These are phyloP conservation scores for Debaryomycetaceae sp. DNA, from an alignment of 1,139 yeast genomes.

Conservation along the genomic window DNA sequence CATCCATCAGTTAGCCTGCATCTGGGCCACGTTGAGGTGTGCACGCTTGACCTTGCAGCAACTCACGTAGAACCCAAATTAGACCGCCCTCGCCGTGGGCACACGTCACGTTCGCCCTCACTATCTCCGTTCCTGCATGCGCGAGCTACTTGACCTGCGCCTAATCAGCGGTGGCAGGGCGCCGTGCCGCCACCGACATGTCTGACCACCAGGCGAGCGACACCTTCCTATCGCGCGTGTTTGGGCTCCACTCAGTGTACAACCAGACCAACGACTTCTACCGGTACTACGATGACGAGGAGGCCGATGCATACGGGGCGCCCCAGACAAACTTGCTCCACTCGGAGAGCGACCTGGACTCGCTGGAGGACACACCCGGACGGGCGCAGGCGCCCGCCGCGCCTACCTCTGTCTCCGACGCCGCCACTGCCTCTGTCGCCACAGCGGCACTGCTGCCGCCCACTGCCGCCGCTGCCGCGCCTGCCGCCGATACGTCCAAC, in stretches of 20 bases:
- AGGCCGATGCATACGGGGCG: slow-evolving; percentile 8
- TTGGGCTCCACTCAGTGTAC: slow-evolving; percentile 50
- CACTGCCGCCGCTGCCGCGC: slow-evolving; percentile 1
- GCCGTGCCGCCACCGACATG: too few relatives aligned
- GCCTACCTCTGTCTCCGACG: slow-evolving; percentile 4
- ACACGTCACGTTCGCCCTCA: too few relatives aligned
- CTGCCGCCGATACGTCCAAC: not conserved
- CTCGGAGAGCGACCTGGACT: slow-evolving; percentile 9
- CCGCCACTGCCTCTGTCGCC: slow-evolving; percentile 6
- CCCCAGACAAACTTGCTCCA: slow-evolving; percentile 8
- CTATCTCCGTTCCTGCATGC: too few relatives aligned
- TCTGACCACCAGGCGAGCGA: slow-evolving; percentile 22
- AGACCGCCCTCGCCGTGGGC: too few relatives aligned
- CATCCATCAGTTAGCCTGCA: too few relatives aligned
- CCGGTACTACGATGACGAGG: slow-evolving; percentile 27
- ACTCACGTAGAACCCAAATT: too few relatives aligned
- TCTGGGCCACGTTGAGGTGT: too few relatives aligned
- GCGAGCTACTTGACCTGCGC: too few relatives aligned
- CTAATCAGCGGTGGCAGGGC: too few relatives aligned
- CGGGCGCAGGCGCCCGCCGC: not conserved
- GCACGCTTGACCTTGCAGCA: too few relatives aligned
- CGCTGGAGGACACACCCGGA: not conserved
- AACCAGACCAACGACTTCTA: slow-evolving; percentile 38
- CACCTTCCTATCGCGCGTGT: slow-evolving; percentile 54
- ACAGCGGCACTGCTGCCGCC: not conserved